These are phyloP conservation scores for Cocos nucifera DNA, from an alignment of 176 grass and related monocot genomes.

Conservation along the genomic window DNA sequence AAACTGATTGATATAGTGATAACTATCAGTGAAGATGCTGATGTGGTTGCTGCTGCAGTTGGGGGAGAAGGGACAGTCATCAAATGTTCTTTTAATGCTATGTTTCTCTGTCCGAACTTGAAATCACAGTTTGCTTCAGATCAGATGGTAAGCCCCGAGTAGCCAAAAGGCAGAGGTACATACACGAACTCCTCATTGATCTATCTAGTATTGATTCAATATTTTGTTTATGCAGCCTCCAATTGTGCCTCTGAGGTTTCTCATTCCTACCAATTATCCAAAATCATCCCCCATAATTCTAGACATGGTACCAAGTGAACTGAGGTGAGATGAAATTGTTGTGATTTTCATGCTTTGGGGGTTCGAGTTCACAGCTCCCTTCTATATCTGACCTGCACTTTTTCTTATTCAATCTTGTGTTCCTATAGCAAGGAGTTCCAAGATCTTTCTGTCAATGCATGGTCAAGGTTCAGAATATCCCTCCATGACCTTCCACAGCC, in stretches of 20 bases:
- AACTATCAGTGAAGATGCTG: slow-evolving; percentile 46
- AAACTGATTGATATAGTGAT: slow-evolving; percentile 81
- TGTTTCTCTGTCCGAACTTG: slow-evolving; percentile 70
- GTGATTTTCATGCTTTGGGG: too few relatives aligned
- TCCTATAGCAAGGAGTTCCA: slow-evolving; percentile 41
- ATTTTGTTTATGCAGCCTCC: slow-evolving; percentile 44
- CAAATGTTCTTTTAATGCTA: slow-evolving; percentile 79
- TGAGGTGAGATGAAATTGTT: slow-evolving; percentile 31
- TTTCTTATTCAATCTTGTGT: neutral
- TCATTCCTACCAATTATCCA: slow-evolving; percentile 87
- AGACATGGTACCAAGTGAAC: slow-evolving; percentile 71
- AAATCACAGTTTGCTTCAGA: slow-evolving; percentile 76
- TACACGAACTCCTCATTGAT: too few relatives aligned
- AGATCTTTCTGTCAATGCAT: slow-evolving; percentile 68
- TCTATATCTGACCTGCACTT: neutral
- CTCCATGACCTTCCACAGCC: slow-evolving; percentile 60
- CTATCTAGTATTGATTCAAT: too few relatives aligned
- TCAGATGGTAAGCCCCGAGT: slow-evolving; percentile 48
- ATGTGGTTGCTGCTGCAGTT: slow-evolving; percentile 44
- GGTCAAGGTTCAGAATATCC: slow-evolving; percentile 48
- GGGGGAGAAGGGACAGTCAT: slow-evolving; percentile 72
- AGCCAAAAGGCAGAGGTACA: too few relatives aligned
- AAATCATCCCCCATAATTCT: slow-evolving; percentile 85
- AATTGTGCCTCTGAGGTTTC: slow-evolving; percentile 78
- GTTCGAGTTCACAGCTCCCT: too few relatives aligned